Base-by-base conservation (phyloP, 2,329 filamentous ascomycete genomes). In the Aspergillus sp. region DNA sequence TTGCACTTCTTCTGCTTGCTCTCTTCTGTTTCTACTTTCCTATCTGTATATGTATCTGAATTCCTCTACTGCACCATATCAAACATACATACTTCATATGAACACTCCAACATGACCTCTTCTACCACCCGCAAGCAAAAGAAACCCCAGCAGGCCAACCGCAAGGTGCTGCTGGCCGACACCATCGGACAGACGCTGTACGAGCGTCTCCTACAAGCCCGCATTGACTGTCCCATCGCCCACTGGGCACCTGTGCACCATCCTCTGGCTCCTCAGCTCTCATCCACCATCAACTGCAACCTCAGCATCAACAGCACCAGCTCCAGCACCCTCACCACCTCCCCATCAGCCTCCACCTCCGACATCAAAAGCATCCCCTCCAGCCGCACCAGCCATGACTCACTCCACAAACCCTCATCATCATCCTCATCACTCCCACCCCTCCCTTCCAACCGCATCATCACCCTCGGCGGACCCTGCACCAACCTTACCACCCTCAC, bases 301-400 rank as follows among this genome's bases (percentile, higher is more conserved):
- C 32, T 8, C 39, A 47, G 53, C 10, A 47, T 39, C 52, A 32
- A n/a, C 53, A 53, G 30, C 50, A 47, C 23, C 38, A 54, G 10
- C 36, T 19, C n/a, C 52, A 30, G 32, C 19, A 41, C n/a, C 23
- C n/a, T 11, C 15, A 39, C 51, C 13, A 23, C 32, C 3, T 41
- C 36, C 19, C 36, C 39, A n/a, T 17, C 52, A 13, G n/a, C 27
- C 15, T 54, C 52, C 15, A 44, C 53, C 23, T 55, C 25, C n/a
- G 38, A 42, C 19, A 8, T 30, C 25, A 41, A 32, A 15, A 55
- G 53, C 53, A 4, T 55, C 10, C 25, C 39, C 4, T 55, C 53
- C 53, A 55, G 53, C 39, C 53, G 53, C 53, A 55, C 53, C 41
- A 55, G 53, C 41, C 53, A 55, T 25, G 53, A 55, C n/a, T 47